phyloP scores from a whole-genome alignment of 1,284 basidiomycete species.

The Austroboletus sp. region DNA sequence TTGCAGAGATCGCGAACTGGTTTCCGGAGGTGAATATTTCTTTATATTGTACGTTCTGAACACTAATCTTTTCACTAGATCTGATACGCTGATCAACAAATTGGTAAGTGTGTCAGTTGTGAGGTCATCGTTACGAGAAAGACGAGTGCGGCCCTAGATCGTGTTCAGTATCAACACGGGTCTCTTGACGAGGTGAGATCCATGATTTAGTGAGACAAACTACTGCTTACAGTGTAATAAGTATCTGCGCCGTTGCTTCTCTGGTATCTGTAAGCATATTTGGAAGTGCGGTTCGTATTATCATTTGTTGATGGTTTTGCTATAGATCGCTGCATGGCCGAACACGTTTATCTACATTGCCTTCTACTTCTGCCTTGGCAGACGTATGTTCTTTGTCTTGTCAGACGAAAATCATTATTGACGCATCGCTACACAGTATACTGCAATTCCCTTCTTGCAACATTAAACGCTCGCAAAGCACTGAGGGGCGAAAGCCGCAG shows the following conservation, averaged over 20 bases:
- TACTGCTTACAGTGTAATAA: constrained; percentile 6
- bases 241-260: constrained; percentile 40
- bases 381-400: constrained; percentile 30
- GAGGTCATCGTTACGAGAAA: not conserved
- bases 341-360: constrained; percentile 45
- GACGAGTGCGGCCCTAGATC: constrained; percentile 31
- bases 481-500: constrained; percentile 29
- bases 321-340: constrained; percentile 37
- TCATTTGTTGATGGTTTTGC: not conserved
- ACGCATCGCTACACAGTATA: constrained; percentile 35
- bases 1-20: constrained; percentile 52
- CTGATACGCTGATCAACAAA: constrained; percentile 45
- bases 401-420: not conserved
- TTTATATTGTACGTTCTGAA: not conserved
- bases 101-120: constrained; percentile 28
- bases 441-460: constrained; percentile 47
- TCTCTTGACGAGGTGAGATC: constrained; percentile 31
- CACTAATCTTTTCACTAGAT: constrained; percentile 26
- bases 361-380: constrained; percentile 50
- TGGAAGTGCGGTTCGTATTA: not conserved
- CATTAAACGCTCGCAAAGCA: constrained; percentile 42
- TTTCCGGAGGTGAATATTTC: constrained; percentile 40
- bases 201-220: not conserved
- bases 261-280: constrained; percentile 37
- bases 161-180: constrained; percentile 49